These are phyloP conservation scores for Gaultheria prostrata DNA, from an alignment of 148 eudicot species.

Conservation along the genomic window DNA sequence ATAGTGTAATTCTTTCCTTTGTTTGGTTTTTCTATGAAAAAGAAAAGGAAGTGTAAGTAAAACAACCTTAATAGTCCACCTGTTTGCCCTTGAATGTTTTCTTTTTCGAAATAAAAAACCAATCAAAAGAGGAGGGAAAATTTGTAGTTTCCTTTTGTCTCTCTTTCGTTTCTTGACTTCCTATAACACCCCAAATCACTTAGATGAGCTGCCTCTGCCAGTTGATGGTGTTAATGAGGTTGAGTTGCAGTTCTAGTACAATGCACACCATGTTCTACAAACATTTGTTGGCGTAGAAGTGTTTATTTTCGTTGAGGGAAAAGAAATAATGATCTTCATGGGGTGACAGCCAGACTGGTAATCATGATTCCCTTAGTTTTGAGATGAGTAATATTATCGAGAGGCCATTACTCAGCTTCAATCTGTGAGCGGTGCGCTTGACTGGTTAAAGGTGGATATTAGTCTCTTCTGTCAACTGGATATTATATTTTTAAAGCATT, in stretches of 20 bases:
- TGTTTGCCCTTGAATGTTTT: neutral
- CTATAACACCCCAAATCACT: neutral
- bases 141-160: neutral
- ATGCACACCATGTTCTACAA: neutral
- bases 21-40: neutral
- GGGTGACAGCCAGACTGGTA: neutral
- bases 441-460: neutral
- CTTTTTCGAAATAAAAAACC: neutral
- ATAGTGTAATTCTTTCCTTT: neutral
- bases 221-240: neutral
- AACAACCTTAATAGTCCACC: too few species aligned
- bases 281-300: neutral
- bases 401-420: neutral
- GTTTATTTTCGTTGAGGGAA: neutral
- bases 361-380: neutral
- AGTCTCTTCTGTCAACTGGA: neutral
- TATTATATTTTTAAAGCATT: neutral
- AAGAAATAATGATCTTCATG: neutral
- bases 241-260: neutral
- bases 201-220: slow-evolving; percentile 1
- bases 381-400: neutral
- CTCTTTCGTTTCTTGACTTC: neutral
- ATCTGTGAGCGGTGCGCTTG: neutral
- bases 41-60: neutral
- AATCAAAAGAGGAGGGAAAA: neutral